Base-by-base conservation (phyloP, 345 rosid genomes). In the Alliaria petiolata region DNA sequence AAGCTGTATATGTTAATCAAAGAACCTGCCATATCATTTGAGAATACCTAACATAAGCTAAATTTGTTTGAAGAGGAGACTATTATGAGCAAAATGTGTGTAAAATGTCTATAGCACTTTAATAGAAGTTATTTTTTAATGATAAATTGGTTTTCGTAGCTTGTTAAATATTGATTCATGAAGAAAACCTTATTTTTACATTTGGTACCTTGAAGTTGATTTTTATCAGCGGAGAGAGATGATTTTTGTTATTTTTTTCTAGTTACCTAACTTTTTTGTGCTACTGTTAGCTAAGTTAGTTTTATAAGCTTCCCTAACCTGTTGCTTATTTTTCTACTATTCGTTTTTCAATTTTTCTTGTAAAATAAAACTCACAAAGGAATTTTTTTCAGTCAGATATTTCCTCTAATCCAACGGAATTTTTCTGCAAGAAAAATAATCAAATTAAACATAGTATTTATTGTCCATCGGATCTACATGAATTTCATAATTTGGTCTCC, bases 401-500 rank as follows among this genome's bases (percentile, higher is more conserved):
- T 45, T 69, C 45, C 20, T 67, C 42, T 12, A 8, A 28, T 30
- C 33, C 39, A 62, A 31, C 10, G 5, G 58, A 60, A 30, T 19
- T 60, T 62, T 40, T 43, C 34, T 19, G 34, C 31, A 43, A 43
- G 19, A 43, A 52, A 15, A 62, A 22, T 0, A 72, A 15, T 12
- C 4, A 50, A 62, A 40, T 0, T 6, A 22, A 62, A n/a, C 36
- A n/a, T 42, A 16, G 51, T 56, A 34, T 34, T 44, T 22, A 39
- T 35, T 51, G 36, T 58, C 52, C 67, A 66, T 58, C 12, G 66
- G 60, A 56, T 66, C 67, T 39, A 47, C 52, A 58, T 60, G 55
- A 75, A 60, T 51, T 67, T 67, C 66, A 60, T 50, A 60, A 34
- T 51, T 59, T 51, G 62, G 78, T 59, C 62, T 74, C 62, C 30